A percentile compares a stretch with the other conserved stretches of the same genome.
Conservation (phyloP, 768 basidiomycete genomes). For the Russula sp. region DNA sequence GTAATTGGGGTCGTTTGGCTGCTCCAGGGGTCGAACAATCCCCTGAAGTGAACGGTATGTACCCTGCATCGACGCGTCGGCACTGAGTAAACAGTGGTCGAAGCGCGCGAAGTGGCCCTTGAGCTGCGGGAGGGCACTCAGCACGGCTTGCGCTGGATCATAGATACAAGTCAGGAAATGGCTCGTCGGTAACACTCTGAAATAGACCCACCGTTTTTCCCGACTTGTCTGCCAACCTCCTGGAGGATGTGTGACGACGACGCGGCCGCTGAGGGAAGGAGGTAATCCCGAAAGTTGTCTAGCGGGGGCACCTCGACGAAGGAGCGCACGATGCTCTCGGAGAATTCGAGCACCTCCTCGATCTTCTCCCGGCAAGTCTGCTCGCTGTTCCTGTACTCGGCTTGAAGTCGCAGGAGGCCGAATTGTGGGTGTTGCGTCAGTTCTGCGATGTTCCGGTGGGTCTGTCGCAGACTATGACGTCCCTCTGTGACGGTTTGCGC, state of each 20-base stretch:
- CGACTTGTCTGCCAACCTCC: neutral
- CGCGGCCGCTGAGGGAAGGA: constrained; percentile 2
- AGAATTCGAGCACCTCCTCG: constrained; percentile 4
- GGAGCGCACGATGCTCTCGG: constrained; percentile 1
- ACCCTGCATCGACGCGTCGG: constrained; percentile 1
- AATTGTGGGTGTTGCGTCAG: constrained; percentile 1
- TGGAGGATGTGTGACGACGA: neutral
- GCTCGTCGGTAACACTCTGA: neutral
- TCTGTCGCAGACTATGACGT: neutral
- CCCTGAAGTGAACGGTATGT: neutral
- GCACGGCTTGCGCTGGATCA: neutral
- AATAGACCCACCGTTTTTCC: neutral
- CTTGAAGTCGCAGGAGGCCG: constrained; percentile 3
- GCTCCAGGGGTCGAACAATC: constrained; percentile 5
- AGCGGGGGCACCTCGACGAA: constrained; percentile 5
- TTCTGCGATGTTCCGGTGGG: neutral
- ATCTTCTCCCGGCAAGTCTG: neutral
- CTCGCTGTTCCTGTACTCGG: constrained; percentile 4
- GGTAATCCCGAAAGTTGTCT: constrained; percentile 7
- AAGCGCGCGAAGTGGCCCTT: neutral
- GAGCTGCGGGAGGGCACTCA: neutral
- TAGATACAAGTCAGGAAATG: neutral
- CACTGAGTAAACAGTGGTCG: neutral
- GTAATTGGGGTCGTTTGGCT: neutral
- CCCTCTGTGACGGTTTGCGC: neutral